Conservation (phyloP, 495 filamentous ascomycete species). For the Glarea lozoyensis region DNA sequence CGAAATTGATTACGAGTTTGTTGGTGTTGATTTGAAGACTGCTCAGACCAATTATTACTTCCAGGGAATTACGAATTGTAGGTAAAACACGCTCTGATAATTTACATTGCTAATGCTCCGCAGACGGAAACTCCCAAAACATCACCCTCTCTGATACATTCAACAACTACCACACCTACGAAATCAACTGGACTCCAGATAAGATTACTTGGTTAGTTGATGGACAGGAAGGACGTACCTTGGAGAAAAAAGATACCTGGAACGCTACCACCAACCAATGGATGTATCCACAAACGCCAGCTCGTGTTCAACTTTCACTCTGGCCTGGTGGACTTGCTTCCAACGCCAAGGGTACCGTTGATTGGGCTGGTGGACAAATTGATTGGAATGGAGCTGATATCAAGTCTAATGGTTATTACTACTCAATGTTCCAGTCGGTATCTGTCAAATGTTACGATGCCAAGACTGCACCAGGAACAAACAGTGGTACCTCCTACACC, state of each 20-base stretch:
- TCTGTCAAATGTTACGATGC: conserved; percentile 78
- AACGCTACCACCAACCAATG: conserved; percentile 76
- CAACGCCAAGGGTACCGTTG: conserved; percentile 77
- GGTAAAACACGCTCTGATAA: conserved; percentile 33
- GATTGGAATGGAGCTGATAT: conserved; percentile 81
- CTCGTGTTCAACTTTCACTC: conserved; percentile 89
- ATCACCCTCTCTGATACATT: conserved; percentile 65
- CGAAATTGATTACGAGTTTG: conserved; percentile 94
- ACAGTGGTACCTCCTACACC: conserved; percentile 60
- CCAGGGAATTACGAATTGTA: conserved; percentile 89
- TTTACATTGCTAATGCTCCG: neutral
- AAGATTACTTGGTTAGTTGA: conserved; percentile 79
- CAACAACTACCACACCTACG: conserved; percentile 77
- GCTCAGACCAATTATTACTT: conserved; percentile 96
- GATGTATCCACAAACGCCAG: conserved; percentile 84
- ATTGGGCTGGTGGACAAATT: conserved; percentile 85
- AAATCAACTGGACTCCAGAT: conserved; percentile 88
- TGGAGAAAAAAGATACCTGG: conserved; percentile 70
- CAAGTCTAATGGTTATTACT: conserved; percentile 80
- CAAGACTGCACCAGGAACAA: conserved; percentile 46
- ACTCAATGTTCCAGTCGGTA: conserved; percentile 69
- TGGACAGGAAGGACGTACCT: conserved; percentile 60
- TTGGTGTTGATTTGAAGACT: conserved; percentile 66
- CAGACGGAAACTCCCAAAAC: conserved; percentile 69
- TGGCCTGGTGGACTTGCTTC: conserved; percentile 82